Conservation (phyloP, 768 basidiomycete species). For the Mycena galopus region DNA sequence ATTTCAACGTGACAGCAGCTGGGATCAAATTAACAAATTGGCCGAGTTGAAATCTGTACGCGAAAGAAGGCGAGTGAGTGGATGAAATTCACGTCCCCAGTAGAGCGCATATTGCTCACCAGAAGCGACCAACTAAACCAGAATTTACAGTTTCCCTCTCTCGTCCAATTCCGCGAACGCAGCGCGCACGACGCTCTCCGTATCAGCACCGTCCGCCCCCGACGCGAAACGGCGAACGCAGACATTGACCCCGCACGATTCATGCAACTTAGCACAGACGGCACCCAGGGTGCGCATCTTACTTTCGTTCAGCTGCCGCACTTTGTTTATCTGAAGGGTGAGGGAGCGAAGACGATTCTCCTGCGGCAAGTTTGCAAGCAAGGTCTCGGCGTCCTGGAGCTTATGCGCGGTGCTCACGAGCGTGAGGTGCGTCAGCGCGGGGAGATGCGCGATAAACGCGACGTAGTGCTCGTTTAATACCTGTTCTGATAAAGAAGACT, state of each 20-base stretch:
- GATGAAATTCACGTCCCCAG: too few relatives aligned
- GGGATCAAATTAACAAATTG: too few relatives aligned
- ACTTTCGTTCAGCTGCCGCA: neutral
- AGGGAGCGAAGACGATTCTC: neutral
- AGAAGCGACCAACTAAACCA: neutral
- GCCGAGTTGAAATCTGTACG: too few relatives aligned
- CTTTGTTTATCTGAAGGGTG: neutral
- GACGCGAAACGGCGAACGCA: neutral
- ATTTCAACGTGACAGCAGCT: too few relatives aligned
- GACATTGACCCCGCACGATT: neutral
- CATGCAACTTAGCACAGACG: neutral
- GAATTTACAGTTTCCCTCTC: neutral
- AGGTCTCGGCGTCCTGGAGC: neutral
- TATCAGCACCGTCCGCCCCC: neutral
- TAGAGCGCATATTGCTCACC: too few relatives aligned
- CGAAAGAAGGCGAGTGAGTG: too few relatives aligned
- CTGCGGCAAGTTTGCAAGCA: neutral
- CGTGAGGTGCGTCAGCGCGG: slow-evolving; percentile 13
- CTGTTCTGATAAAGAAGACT: neutral
- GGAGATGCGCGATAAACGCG: neutral
- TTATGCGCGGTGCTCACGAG: neutral
- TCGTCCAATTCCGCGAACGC: neutral
- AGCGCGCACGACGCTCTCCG: neutral
- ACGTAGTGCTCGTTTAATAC: neutral
- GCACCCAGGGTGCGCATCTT: neutral